These are phyloP conservation scores for Circinella umbellata DNA, from an alignment of 371 early-diverging fungal genomes.

Conservation along the genomic window DNA sequence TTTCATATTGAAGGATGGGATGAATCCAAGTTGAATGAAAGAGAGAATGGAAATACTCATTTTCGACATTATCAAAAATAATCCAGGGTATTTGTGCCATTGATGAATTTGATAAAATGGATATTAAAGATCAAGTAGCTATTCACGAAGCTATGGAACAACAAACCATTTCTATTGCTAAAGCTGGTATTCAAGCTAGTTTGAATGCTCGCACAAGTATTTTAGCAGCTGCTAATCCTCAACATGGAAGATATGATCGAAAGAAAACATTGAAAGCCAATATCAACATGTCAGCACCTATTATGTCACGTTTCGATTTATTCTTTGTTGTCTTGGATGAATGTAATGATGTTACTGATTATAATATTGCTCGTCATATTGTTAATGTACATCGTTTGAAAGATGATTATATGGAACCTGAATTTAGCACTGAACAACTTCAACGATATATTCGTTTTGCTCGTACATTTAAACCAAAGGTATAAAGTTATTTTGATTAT, in stretches of 20 bases:
- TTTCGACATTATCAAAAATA: too few species aligned
- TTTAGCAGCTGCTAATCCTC: conserved; percentile 99
- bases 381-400: conserved; percentile 87
- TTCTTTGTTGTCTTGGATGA: conserved; percentile 99
- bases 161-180: conserved; percentile 99
- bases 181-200: conserved; percentile 99
- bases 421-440: conserved; percentile 80
- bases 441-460: conserved; percentile 90
- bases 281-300: conserved; percentile 96
- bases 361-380: conserved; percentile 93
- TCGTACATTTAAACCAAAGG: conserved; percentile 86
- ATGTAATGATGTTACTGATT: conserved; percentile 91
- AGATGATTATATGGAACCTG: conserved; percentile 74
- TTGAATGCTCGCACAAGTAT: conserved; percentile 99
- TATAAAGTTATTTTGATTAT: conserved; percentile 3
- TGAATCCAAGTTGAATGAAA: too few species aligned
- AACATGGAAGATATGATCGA: conserved; percentile 96
- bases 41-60: too few species aligned
- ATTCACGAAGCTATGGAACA: conserved; percentile 99
- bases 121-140: conserved; percentile 97
- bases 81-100: conserved; percentile 99
- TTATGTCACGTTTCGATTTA: conserved; percentile 99
- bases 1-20: background rate
- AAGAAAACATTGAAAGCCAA: conserved; percentile 95
- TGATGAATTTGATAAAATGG: conserved; percentile 99